Evolutionary conservation across 2,329 filamentous ascomycete species (phyloP).

Genomic region (Aspergillus neoniger): DNA sequence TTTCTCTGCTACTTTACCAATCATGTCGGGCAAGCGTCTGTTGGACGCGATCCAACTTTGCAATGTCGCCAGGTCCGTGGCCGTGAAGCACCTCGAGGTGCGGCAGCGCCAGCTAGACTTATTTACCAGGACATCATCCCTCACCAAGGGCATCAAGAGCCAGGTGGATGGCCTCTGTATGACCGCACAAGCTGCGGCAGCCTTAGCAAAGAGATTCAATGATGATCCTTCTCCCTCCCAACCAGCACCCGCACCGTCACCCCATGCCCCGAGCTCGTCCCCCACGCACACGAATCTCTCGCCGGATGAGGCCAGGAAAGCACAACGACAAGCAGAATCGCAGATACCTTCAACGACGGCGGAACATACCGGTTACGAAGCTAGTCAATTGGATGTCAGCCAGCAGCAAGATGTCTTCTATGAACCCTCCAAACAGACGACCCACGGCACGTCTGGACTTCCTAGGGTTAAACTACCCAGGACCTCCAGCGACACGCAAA

Average conservation of each 20-base stretch:
- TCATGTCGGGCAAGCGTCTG: constrained; percentile 63
- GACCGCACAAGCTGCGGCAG: constrained; percentile 62
- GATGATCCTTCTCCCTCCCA: constrained; percentile 47
- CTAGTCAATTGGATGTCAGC: constrained; percentile 44
- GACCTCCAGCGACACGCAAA: constrained; percentile 50
- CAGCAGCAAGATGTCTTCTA: constrained; percentile 63
- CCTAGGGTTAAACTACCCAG: constrained; percentile 60
- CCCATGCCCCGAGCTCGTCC: constrained; percentile 29
- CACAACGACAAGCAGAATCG: constrained; percentile 53
- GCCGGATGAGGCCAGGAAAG: constrained; percentile 46
- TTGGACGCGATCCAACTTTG: constrained; percentile 71
- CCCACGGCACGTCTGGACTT: constrained; percentile 53
- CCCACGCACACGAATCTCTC: constrained; percentile 35
- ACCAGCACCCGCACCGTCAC: constrained; percentile 25
- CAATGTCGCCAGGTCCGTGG: constrained; percentile 69
- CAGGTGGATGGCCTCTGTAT: constrained; percentile 64
- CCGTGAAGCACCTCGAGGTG: constrained; percentile 61
- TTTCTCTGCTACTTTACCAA: constrained; percentile 10
- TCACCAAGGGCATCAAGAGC: constrained; percentile 63
- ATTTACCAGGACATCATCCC: constrained; percentile 64
- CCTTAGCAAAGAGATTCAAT: constrained; percentile 60
- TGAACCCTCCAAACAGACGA: constrained; percentile 49
- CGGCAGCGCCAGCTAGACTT: constrained; percentile 63
- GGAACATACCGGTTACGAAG: constrained; percentile 39
- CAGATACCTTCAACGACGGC: constrained; percentile 56